phyloP scores from a whole-genome alignment of 202 grass and related monocot genomes.

The Panicum hallii region DNA sequence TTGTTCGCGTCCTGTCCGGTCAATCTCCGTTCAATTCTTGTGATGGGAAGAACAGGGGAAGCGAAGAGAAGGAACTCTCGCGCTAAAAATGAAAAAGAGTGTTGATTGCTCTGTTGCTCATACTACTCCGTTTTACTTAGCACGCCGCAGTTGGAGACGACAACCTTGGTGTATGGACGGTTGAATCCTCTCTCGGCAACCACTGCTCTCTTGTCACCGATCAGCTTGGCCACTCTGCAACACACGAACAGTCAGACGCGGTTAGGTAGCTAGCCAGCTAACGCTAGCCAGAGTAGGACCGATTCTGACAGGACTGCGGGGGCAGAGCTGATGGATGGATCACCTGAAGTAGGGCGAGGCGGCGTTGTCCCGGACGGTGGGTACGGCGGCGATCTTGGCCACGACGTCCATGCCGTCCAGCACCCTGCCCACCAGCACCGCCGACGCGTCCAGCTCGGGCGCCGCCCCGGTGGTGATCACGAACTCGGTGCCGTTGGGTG shows the following conservation, averaged over 20 bases:
- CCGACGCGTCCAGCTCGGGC: slow-evolving; percentile 68
- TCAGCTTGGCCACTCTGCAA: slow-evolving; percentile 89
- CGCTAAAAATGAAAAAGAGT: not conserved
- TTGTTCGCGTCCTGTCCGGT: too few species aligned
- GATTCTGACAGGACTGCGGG: not conserved
- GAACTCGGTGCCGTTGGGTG: slow-evolving; percentile 87
- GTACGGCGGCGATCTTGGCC: slow-evolving; percentile 67
- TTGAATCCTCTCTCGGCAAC: slow-evolving; percentile 95
- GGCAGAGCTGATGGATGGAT: not conserved
- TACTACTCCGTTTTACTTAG: slow-evolving; percentile 17
- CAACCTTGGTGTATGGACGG: slow-evolving; percentile 82
- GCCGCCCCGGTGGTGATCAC: slow-evolving; percentile 63
- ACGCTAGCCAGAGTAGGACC: too few species aligned
- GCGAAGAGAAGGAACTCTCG: not conserved
- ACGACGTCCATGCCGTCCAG: slow-evolving; percentile 91
- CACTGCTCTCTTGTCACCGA: slow-evolving; percentile 93
- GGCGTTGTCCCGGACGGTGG: slow-evolving; percentile 82
- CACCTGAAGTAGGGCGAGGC: slow-evolving; percentile 87
- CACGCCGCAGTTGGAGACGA: slow-evolving; percentile 77
- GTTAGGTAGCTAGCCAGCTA: not conserved
- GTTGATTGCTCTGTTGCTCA: not conserved
- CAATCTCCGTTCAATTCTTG: not conserved
- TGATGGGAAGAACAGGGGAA: not conserved
- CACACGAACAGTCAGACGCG: not conserved
- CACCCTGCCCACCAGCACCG: slow-evolving; percentile 76